These are phyloP conservation scores for Thymus mandschuricus DNA, from an alignment of 257 asterid genomes.

Conservation along the genomic window DNA sequence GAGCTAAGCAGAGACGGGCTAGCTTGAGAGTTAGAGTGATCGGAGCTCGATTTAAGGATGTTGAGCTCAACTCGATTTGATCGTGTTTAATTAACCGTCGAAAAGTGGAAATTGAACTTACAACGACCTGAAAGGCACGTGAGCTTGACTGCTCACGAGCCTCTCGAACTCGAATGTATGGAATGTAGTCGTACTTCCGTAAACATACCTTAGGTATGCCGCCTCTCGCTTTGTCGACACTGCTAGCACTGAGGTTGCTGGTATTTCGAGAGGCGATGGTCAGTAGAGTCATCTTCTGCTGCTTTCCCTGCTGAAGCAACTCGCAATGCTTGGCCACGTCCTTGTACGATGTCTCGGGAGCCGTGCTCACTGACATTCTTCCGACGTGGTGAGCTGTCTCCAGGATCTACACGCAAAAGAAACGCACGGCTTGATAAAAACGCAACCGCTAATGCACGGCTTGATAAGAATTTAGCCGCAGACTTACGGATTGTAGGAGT, in stretches of 20 bases:
- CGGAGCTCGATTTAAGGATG: no score
- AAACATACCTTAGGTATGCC: conserved; percentile 41
- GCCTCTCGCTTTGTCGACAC: conserved; percentile 37
- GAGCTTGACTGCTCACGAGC: background rate
- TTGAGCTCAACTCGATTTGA: no score
- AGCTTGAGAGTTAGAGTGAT: background rate
- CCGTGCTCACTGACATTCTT: conserved; percentile 68
- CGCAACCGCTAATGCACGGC: no score
- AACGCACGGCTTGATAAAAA: background rate
- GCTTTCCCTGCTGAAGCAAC: conserved; percentile 72
- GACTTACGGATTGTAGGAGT: conserved; percentile 91
- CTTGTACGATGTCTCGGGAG: conserved; percentile 66
- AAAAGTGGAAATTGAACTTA: background rate
- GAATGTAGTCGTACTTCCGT: background rate
- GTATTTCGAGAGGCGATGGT: conserved; percentile 50
- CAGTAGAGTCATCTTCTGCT: conserved; percentile 66
- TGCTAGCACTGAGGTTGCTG: background rate
- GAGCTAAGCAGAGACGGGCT: background rate
- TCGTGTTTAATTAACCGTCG: no score
- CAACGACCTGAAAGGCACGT: background rate
- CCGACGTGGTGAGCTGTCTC: conserved; percentile 83
- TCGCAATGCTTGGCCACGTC: conserved; percentile 86
- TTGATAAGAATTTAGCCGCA: background rate
- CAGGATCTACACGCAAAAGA: conserved; percentile 52
- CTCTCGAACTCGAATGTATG: background rate